These are phyloP conservation scores for Corinectria fuckeliana DNA, from an alignment of 2,329 filamentous ascomycete genomes.

Conservation along the genomic window DNA sequence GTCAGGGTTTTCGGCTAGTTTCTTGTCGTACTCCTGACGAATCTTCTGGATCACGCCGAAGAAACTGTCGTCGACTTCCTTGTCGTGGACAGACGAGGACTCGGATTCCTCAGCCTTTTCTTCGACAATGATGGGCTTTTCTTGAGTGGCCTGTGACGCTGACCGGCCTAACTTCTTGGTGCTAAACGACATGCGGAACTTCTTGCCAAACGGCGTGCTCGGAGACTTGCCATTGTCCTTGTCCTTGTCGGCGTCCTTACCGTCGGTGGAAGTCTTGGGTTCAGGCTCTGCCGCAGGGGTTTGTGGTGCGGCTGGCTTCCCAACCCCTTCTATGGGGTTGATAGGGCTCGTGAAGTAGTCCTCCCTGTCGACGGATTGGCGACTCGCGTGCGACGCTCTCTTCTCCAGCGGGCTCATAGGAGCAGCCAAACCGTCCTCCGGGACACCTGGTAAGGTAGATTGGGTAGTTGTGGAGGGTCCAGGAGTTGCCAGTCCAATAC, in stretches of 20 bases:
- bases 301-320: constrained; percentile 56
- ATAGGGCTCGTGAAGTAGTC: constrained; percentile 81
- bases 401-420: constrained; percentile 60
- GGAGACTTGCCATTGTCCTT: constrained; percentile 65
- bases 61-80: constrained; percentile 78
- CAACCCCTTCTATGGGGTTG: constrained; percentile 53
- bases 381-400: constrained; percentile 60
- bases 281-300: constrained; percentile 52
- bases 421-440: constrained; percentile 53
- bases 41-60: constrained; percentile 76
- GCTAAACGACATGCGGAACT: constrained; percentile 83
- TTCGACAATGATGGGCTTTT: constrained; percentile 76
- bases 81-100: constrained; percentile 69
- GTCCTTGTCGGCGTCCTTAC: constrained; percentile 58
- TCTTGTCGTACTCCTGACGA: constrained; percentile 74
- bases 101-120: constrained; percentile 77
- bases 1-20: constrained; percentile 61
- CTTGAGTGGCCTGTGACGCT: constrained; percentile 62
- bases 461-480: constrained; percentile 38
- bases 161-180: constrained; percentile 84
- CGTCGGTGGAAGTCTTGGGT: constrained; percentile 57
- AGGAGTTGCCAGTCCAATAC: constrained; percentile 80
- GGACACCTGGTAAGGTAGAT: constrained; percentile 52
- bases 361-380: constrained; percentile 67
- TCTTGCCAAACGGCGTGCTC: constrained; percentile 78